These are phyloP conservation scores for Buddleja alternifolia DNA, from an alignment of 257 asterid genomes.

Conservation along the genomic window DNA sequence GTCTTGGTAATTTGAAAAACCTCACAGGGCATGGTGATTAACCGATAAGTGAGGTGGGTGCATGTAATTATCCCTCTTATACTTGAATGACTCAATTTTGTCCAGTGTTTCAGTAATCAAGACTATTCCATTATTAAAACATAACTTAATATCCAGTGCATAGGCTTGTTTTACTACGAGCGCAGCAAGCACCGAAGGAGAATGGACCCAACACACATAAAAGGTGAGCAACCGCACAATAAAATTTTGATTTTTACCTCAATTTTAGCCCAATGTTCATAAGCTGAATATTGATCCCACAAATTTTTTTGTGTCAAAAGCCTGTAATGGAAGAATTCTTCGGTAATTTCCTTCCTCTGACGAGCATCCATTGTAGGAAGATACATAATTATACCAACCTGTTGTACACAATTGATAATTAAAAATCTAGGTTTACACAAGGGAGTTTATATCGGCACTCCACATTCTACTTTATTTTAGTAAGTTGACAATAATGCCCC, in stretches of 20 bases:
- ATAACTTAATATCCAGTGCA: neutral
- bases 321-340: slow-evolving; percentile 89
- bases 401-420: slow-evolving; percentile 27
- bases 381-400: slow-evolving; percentile 99
- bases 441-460: neutral
- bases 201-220: neutral
- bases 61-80: no score
- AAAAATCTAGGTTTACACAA: neutral
- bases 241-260: slow-evolving; percentile 63
- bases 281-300: slow-evolving; percentile 86
- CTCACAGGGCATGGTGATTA: no score
- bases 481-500: no score
- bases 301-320: slow-evolving; percentile 60
- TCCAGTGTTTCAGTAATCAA: neutral
- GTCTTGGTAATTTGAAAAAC: no score
- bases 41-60: no score
- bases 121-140: neutral
- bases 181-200: neutral
- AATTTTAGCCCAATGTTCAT: slow-evolving; percentile 98
- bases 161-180: neutral
- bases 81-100: no score
- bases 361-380: slow-evolving; percentile 92
- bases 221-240: no score
- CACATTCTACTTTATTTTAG: no score
- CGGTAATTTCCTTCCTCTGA: slow-evolving; percentile 82